Evolutionary conservation across 2,329 filamentous ascomycete species (phyloP).

Genomic region (Xylaria sp.): DNA sequence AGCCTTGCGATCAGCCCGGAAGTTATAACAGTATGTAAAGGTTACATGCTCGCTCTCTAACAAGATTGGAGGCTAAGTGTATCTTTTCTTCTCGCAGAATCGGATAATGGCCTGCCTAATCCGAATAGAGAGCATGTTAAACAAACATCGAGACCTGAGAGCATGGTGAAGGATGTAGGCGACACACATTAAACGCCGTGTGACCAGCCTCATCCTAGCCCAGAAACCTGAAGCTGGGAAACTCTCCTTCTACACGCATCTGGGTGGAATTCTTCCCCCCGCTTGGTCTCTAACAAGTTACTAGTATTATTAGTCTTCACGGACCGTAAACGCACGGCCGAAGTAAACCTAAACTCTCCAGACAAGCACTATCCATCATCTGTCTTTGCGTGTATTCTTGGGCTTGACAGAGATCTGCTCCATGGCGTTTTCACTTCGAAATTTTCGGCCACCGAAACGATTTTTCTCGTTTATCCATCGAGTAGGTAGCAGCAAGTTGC

Average conservation of each 20-base stretch:
- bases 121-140: neutral
- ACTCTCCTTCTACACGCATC: neutral
- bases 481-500: neutral
- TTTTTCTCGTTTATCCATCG: neutral
- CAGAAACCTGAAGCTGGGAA: slow-evolving; percentile 3
- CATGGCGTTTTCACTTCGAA: neutral
- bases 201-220: slow-evolving; percentile 27
- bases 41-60: neutral
- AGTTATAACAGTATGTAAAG: neutral
- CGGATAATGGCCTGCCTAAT: neutral
- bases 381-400: neutral
- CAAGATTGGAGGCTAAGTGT: neutral
- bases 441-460: slow-evolving; percentile 19
- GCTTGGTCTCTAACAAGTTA: neutral
- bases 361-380: neutral
- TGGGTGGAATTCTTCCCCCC: neutral
- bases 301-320: neutral
- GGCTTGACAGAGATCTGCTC: neutral
- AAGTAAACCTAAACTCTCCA: neutral
- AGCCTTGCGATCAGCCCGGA: neutral
- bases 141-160: neutral
- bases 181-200: slow-evolving; percentile 24
- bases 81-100: neutral
- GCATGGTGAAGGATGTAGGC: slow-evolving; percentile 8
- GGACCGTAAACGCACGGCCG: slow-evolving; percentile 10